These are phyloP conservation scores for Colletotrichum neosansevieriae DNA, from an alignment of 2,329 filamentous ascomycete genomes.

Conservation along the genomic window DNA sequence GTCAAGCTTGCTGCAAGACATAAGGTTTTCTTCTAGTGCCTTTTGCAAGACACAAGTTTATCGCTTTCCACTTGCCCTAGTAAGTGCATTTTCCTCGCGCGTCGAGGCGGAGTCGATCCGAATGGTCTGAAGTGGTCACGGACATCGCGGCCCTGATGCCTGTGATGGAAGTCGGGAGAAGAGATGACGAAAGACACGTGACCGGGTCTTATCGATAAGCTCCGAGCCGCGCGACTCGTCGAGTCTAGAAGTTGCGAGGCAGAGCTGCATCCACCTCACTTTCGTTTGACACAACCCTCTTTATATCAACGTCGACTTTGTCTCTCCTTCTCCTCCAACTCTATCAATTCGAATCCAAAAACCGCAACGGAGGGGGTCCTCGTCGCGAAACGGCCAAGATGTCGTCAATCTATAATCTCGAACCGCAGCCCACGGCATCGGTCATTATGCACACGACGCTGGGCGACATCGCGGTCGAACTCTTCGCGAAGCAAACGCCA, in stretches of 20 bases:
- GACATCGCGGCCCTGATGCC: no score
- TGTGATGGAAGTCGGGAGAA: neutral
- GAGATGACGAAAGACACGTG: constrained; percentile 26
- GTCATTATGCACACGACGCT: constrained; percentile 90
- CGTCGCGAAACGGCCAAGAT: constrained; percentile 60
- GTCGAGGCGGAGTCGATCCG: neutral
- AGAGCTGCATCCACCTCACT: constrained; percentile 1
- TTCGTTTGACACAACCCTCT: neutral
- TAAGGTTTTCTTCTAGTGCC: no score
- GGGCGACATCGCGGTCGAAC: constrained; percentile 89
- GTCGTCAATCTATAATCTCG: constrained; percentile 93
- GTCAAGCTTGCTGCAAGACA: neutral
- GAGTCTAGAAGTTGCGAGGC: no score
- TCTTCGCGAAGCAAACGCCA: constrained; percentile 95
- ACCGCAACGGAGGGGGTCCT: neutral
- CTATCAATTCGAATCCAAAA: neutral
- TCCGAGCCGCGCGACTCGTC: neutral
- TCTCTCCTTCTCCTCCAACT: no score
- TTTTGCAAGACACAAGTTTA: neutral
- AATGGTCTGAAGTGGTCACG: neutral
- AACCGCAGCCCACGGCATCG: constrained; percentile 93
- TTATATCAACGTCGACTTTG: no score
- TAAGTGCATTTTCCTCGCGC: neutral
- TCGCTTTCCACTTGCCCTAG: neutral
- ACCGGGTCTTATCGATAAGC: constrained; percentile 37